Evolutionary conservation across 1,284 basidiomycete species (phyloP).

Genomic region (Xerocomus tenax): DNA sequence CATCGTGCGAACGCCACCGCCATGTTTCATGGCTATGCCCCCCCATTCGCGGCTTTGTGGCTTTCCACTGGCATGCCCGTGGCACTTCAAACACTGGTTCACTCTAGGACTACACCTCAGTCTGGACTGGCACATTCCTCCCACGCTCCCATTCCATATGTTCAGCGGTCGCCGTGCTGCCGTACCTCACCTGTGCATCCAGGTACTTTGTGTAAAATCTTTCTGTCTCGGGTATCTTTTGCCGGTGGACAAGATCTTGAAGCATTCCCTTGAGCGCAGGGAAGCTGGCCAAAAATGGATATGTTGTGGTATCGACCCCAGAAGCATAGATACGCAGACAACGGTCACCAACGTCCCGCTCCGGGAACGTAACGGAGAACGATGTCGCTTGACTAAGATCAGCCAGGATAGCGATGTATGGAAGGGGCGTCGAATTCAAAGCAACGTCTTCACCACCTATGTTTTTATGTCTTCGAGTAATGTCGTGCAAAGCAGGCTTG

Average conservation of each 20-base stretch:
- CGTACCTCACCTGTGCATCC: not conserved
- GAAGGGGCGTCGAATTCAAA: not conserved
- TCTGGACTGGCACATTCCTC: not conserved
- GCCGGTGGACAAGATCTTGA: not conserved
- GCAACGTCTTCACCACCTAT: not conserved
- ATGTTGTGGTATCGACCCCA: conserved; percentile 1
- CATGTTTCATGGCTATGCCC: no score
- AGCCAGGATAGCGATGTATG: not conserved
- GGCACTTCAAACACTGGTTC: no score
- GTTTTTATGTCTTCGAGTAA: not conserved
- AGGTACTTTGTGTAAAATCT: not conserved
- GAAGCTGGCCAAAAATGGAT: conserved; percentile 2
- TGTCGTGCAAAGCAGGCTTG: not conserved
- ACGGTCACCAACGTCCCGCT: not conserved
- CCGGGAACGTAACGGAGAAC: not conserved
- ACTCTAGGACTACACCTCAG: no score
- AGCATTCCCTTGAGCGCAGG: not conserved
- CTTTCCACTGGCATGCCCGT: no score
- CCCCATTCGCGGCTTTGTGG: no score
- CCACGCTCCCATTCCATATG: not conserved
- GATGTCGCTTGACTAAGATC: not conserved
- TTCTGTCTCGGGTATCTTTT: not conserved
- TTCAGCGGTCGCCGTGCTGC: not conserved
- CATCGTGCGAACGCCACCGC: no score
- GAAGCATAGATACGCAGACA: conserved; percentile 8